A percentile compares a stretch with the other conserved stretches of the same genome.
phyloP scores from a whole-genome alignment of 2,329 filamentous ascomycete genomes.

The Mycogone perniciosa region DNA sequence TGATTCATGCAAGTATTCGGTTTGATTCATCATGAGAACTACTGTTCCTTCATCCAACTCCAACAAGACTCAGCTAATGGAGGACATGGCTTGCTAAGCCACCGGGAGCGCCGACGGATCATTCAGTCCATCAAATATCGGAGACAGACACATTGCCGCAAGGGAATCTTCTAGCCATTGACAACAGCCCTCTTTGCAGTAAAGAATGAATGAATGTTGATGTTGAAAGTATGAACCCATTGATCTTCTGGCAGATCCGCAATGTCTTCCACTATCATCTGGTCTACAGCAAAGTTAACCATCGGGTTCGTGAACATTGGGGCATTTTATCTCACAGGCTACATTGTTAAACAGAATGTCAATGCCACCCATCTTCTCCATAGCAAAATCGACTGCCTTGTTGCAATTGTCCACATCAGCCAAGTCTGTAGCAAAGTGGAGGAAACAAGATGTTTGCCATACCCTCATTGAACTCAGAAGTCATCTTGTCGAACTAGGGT shows the following conservation, averaged over 20 bases:
- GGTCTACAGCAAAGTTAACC: conserved; percentile 38
- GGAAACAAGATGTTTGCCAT: not conserved
- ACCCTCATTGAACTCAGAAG: not conserved
- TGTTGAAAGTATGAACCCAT: conserved; percentile 49
- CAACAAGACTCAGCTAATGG: no score
- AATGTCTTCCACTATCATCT: conserved; percentile 30
- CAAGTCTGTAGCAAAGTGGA: conserved; percentile 38
- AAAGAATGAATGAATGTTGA: conserved; percentile 53
- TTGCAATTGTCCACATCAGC: conserved; percentile 44
- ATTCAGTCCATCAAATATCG: no score
- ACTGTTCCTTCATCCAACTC: no score
- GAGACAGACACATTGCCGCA: no score
- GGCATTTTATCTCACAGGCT: not conserved
- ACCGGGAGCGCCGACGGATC: no score
- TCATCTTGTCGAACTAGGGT: not conserved
- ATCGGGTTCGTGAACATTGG: not conserved
- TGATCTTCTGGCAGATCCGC: conserved; percentile 45
- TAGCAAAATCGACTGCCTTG: conserved; percentile 45
- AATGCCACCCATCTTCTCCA: conserved; percentile 41
- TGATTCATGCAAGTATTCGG: no score
- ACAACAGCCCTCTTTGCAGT: not conserved
- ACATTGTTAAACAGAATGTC: conserved; percentile 54
- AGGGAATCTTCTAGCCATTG: no score
- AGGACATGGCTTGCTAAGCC: no score
- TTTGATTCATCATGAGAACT: no score